These are phyloP conservation scores for Mangifera indica DNA, from an alignment of 345 rosid species.

Conservation along the genomic window DNA sequence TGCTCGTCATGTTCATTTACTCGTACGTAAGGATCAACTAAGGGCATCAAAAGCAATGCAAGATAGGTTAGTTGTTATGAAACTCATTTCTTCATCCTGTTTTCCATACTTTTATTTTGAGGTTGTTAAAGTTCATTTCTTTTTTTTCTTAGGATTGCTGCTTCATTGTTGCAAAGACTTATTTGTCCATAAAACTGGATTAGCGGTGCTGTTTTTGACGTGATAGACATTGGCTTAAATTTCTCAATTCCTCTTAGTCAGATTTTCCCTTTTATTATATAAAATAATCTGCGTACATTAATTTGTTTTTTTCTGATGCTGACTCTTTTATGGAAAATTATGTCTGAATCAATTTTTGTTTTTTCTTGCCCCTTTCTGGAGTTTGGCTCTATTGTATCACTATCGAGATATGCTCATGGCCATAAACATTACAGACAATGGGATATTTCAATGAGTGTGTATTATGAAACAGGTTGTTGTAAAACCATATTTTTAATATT, in stretches of 20 bases:
- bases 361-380: not conserved
- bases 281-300: not conserved
- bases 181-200: not conserved
- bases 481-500: not conserved
- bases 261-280: not conserved
- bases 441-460: not conserved
- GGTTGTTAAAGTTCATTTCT: not conserved
- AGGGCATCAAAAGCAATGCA: conserved; percentile 99
- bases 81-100: not conserved
- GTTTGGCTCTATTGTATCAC: not conserved
- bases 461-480: not conserved
- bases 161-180: not conserved
- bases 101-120: not conserved
- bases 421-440: not conserved
- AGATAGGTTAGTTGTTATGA: conserved; percentile 69
- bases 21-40: conserved; percentile 78
- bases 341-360: not conserved
- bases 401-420: not conserved
- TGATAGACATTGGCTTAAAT: not conserved
- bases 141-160: not conserved
- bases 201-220: not conserved
- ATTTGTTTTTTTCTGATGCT: not conserved
- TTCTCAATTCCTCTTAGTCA: not conserved
- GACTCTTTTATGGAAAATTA: not conserved
- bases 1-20: conserved; percentile 96